These are phyloP conservation scores for Pezicula neosporulosa DNA, from an alignment of 2,329 filamentous ascomycete genomes.

Conservation along the genomic window DNA sequence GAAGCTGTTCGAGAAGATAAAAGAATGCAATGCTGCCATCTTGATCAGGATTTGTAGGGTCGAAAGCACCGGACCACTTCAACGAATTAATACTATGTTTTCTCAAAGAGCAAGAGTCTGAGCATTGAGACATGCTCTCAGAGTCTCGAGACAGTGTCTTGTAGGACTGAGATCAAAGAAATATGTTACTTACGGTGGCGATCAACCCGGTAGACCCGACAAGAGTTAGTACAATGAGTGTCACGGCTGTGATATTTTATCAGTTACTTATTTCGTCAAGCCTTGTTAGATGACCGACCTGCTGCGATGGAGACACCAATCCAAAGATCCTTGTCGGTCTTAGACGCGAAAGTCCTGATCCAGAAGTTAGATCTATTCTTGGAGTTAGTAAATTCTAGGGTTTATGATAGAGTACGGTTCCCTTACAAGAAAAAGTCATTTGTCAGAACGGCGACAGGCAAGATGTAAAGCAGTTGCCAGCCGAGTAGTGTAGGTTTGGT, in stretches of 20 bases:
- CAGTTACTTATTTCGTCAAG: too few relatives aligned
- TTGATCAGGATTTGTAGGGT: slow-evolving; percentile 54
- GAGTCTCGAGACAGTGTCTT: too few relatives aligned
- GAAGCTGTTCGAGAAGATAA: slow-evolving; percentile 66
- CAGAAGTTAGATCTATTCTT: slow-evolving; percentile 62
- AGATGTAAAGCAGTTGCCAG: slow-evolving; percentile 83
- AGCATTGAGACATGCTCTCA: too few relatives aligned
- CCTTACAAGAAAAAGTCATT: slow-evolving; percentile 75
- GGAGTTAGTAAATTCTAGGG: too few relatives aligned
- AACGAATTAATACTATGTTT: too few relatives aligned
- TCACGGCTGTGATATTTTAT: slow-evolving; percentile 37
- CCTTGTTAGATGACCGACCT: too few relatives aligned
- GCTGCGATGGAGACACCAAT: slow-evolving; percentile 68
- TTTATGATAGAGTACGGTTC: too few relatives aligned
- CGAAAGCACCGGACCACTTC: slow-evolving; percentile 74
- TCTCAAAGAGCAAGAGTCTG: too few relatives aligned
- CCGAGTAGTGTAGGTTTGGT: slow-evolving; percentile 69
- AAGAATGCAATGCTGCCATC: slow-evolving; percentile 73
- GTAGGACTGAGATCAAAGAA: too few relatives aligned
- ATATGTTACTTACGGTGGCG: too few relatives aligned
- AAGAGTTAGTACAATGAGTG: slow-evolving; percentile 68
- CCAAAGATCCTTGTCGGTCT: slow-evolving; percentile 74
- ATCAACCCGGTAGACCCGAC: slow-evolving; percentile 72
- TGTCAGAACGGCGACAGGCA: slow-evolving; percentile 75
- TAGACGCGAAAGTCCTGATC: slow-evolving; percentile 79